Evolutionary conservation across 2,329 filamentous ascomycete genomes (phyloP).

Genomic region (Aureobasidium subglaciale): DNA sequence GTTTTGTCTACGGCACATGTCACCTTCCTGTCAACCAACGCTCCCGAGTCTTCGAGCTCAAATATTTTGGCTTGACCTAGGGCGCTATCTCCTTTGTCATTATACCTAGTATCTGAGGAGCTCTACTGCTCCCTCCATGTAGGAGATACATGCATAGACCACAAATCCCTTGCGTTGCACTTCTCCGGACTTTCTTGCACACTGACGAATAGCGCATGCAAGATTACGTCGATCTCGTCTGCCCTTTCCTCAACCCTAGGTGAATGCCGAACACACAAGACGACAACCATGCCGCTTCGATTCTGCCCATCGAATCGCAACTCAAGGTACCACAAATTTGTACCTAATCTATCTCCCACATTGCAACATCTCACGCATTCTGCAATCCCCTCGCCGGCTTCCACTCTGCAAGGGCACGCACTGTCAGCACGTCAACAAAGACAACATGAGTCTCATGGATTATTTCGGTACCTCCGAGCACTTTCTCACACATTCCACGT

Average conservation of each 20-base stretch:
- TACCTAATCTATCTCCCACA: slow-evolving; percentile 10
- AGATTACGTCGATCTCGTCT: not conserved
- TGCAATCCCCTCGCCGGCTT: slow-evolving; percentile 3
- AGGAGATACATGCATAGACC: too few species aligned
- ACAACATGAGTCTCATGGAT: not conserved
- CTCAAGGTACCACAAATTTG: not conserved
- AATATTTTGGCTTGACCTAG: too few species aligned
- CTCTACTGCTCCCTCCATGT: not conserved
- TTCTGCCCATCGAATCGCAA: not conserved
- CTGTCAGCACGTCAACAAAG: slow-evolving; percentile 5
- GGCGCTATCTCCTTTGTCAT: too few species aligned
- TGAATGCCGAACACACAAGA: not conserved
- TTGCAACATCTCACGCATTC: not conserved
- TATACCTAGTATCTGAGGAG: too few species aligned
- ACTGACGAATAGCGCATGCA: slow-evolving; percentile 5
- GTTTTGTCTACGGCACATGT: not conserved
- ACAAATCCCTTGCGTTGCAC: not conserved
- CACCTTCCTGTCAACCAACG: not conserved
- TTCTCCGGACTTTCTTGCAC: slow-evolving; percentile 4
- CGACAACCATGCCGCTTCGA: not conserved
- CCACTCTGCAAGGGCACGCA: slow-evolving; percentile 1
- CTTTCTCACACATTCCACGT: slow-evolving; percentile 14
- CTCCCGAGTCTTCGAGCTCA: not conserved
- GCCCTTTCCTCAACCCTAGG: not conserved
- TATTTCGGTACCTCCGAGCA: slow-evolving; percentile 5